Evolutionary conservation across 2,329 filamentous ascomycete species (phyloP).

Genomic region (Hortaea werneckii): DNA sequence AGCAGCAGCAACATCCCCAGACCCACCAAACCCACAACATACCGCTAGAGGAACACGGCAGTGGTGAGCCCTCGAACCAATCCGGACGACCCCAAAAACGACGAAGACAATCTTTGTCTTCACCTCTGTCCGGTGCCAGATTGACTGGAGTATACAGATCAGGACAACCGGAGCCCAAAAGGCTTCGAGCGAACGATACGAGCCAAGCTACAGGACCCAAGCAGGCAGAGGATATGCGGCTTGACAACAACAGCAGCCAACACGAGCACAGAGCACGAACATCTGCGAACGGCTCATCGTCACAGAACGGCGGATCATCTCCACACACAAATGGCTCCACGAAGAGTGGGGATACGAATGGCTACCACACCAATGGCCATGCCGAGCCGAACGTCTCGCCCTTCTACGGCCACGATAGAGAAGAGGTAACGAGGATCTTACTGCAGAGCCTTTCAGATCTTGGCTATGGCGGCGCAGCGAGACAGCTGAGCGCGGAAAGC

Average conservation of each 20-base stretch:
- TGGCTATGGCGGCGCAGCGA: slow-evolving; percentile 71
- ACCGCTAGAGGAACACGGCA: slow-evolving; percentile 6
- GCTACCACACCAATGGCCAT: slow-evolving; percentile 33
- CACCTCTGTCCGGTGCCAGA: slow-evolving; percentile 9
- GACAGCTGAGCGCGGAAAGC: slow-evolving; percentile 66
- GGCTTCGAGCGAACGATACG: slow-evolving; percentile 26
- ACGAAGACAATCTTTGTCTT: slow-evolving; percentile 16
- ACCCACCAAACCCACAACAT: slow-evolving; percentile 6
- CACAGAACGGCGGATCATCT: slow-evolving; percentile 18
- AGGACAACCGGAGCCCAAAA: slow-evolving; percentile 13
- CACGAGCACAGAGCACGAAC: slow-evolving; percentile 31
- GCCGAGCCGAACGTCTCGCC: slow-evolving; percentile 26
- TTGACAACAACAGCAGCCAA: slow-evolving; percentile 28
- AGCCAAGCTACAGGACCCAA: slow-evolving; percentile 16
- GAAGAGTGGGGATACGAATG: slow-evolving; percentile 32
- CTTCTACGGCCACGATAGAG: slow-evolving; percentile 79
- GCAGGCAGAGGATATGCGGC: slow-evolving; percentile 32
- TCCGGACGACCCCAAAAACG: slow-evolving; percentile 21
- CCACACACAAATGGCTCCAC: slow-evolving; percentile 31
- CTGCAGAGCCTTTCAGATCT: slow-evolving; percentile 86
- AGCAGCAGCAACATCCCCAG: background rate
- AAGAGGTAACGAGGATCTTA: slow-evolving; percentile 85
- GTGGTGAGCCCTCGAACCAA: slow-evolving; percentile 12
- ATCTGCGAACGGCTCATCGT: slow-evolving; percentile 27
- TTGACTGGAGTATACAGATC: slow-evolving; percentile 7